phyloP scores from a whole-genome alignment of 305 asterid species.

The Fraxinus latifolia region DNA sequence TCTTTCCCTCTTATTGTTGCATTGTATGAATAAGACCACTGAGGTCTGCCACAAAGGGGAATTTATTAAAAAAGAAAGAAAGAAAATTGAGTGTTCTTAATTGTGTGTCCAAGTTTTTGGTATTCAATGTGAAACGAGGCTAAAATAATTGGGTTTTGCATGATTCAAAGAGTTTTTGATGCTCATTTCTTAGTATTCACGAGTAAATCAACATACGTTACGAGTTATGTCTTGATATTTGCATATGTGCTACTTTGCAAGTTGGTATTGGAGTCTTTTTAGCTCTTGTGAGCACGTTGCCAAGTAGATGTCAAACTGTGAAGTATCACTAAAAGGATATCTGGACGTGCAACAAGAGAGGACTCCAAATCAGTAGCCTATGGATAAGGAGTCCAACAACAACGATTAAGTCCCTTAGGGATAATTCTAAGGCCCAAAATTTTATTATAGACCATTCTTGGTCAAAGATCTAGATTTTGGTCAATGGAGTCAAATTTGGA shows the following conservation, averaged over 20 bases:
- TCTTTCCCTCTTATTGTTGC: neutral
- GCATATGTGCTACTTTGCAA: neutral
- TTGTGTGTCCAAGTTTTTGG: neutral
- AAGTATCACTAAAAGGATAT: neutral
- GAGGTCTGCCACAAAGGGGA: neutral
- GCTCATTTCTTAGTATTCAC: neutral
- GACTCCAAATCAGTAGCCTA: neutral
- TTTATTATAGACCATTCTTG: neutral
- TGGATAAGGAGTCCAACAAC: neutral
- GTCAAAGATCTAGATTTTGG: neutral
- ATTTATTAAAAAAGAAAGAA: neutral
- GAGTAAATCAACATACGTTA: neutral
- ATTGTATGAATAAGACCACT: neutral
- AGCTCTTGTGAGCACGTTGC: neutral
- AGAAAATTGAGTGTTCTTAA: neutral
- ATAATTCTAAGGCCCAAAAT: neutral
- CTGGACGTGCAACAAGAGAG: neutral
- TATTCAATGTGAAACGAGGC: neutral
- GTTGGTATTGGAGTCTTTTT: neutral
- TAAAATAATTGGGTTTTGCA: neutral
- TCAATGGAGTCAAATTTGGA: neutral
- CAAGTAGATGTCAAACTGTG: neutral
- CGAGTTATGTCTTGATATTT: neutral
- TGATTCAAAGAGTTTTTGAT: neutral
- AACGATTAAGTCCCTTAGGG: neutral